A percentile compares a stretch with the other conserved stretches of the same genome.
Evolutionary conservation across 768 basidiomycete species (phyloP).

Genomic region (Podaxis pistillaris): DNA sequence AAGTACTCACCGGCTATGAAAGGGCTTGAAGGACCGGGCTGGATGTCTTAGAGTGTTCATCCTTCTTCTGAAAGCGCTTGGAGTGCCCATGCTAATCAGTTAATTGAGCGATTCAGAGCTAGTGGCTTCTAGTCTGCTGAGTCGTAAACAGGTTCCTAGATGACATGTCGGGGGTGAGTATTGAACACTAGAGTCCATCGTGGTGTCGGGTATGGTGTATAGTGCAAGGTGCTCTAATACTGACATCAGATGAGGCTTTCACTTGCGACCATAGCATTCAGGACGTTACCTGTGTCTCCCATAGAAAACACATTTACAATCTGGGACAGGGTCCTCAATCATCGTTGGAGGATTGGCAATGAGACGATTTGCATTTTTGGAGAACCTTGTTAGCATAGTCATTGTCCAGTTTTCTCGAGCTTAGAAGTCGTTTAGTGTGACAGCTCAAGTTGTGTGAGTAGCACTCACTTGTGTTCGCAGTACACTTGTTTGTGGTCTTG

Average conservation of each 20-base stretch:
- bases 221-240: neutral
- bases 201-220: neutral
- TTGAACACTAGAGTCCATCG: neutral
- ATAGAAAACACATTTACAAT: too few relatives aligned
- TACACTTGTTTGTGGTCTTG: neutral
- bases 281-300: too few relatives aligned
- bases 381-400: neutral
- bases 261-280: too few relatives aligned
- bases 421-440: neutral
- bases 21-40: too few relatives aligned
- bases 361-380: neutral
- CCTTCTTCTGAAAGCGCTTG: too few relatives aligned
- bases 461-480: too few relatives aligned
- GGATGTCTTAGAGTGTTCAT: too few relatives aligned
- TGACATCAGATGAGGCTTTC: neutral
- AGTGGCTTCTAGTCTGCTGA: neutral
- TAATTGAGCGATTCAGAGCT: too few relatives aligned
- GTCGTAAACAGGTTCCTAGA: neutral
- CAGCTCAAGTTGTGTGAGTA: too few relatives aligned
- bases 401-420: neutral
- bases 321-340: too few relatives aligned
- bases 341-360: neutral
- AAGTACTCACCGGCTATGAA: too few relatives aligned
- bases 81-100: too few relatives aligned
- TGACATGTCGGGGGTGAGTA: neutral